A percentile compares a stretch with the other conserved stretches of the same genome.
Conservation (phyloP, 257 asterid genomes). For the Primulina eburnea region DNA sequence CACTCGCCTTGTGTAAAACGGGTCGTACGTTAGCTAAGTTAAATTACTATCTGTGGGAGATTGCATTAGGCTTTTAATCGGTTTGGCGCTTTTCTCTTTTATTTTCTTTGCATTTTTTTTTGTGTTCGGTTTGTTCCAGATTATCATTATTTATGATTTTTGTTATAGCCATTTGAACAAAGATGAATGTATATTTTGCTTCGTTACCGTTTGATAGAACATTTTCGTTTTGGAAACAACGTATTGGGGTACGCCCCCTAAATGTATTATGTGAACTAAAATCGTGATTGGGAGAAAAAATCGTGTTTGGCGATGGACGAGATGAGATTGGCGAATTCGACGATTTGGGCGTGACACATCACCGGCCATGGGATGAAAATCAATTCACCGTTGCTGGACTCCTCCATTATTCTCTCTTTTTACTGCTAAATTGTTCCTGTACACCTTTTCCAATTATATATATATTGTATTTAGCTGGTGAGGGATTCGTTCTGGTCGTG, state of each 20-base stretch:
- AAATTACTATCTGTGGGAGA: not conserved
- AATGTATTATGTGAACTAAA: too few species aligned
- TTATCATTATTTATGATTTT: too few species aligned
- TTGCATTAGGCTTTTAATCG: not conserved
- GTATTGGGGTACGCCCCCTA: too few species aligned
- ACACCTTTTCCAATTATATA: too few species aligned
- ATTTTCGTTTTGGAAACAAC: too few species aligned
- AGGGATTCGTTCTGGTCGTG: too few species aligned
- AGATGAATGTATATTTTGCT: not conserved
- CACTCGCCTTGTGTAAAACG: slow-evolving; percentile 10
- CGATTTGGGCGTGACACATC: slow-evolving; percentile 65
- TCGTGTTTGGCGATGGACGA: slow-evolving; percentile 29
- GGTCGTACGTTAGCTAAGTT: slow-evolving; percentile 14
- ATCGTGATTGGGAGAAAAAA: slow-evolving; percentile 27
- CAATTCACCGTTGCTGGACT: slow-evolving; percentile 16
- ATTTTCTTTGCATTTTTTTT: not conserved
- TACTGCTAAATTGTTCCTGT: too few species aligned
- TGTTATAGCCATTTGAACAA: not conserved
- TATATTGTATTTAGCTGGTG: too few species aligned
- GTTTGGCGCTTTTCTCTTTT: not conserved
- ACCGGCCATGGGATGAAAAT: slow-evolving; percentile 63
- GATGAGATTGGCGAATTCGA: slow-evolving; percentile 55
- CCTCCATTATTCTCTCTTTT: not conserved
- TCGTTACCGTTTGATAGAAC: not conserved
- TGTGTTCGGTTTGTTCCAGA: not conserved